phyloP scores from a whole-genome alignment of 352 stramenopile genomes.

The Phytophthora citrophthora region DNA sequence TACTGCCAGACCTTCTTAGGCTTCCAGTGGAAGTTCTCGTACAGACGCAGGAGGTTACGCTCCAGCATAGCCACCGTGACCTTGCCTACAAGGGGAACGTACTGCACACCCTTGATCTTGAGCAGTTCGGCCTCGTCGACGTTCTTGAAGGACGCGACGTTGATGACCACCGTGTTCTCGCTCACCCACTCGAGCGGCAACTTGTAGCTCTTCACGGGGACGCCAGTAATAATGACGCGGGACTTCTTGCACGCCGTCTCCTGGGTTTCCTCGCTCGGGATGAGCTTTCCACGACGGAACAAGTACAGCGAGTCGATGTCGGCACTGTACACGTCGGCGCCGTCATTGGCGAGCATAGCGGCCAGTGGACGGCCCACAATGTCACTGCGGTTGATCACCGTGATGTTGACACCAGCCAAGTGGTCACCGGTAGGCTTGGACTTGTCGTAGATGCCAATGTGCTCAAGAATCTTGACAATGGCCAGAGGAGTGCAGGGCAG shows the following conservation, averaged over 20 bases:
- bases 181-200: conserved; percentile 93
- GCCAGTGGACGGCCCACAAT: conserved; percentile 96
- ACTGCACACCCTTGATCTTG: conserved; percentile 92
- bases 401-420: conserved; percentile 89
- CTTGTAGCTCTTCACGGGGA: conserved; percentile 94
- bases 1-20: conserved; percentile 88
- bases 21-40: conserved; percentile 96
- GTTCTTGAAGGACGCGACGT: conserved; percentile 97
- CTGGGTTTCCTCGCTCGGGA: conserved; percentile 82
- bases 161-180: conserved; percentile 93
- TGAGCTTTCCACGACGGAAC: conserved; percentile 93
- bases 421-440: conserved; percentile 57
- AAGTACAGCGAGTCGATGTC: conserved; percentile 97
- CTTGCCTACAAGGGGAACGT: conserved; percentile 96
- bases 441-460: conserved; percentile 90
- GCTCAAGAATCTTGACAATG: conserved; percentile 95
- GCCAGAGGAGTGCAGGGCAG: conserved; percentile 97
- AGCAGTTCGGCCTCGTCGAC: conserved; percentile 93
- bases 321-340: conserved; percentile 95
- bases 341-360: conserved; percentile 96
- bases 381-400: conserved; percentile 97
- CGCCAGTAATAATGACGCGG: conserved; percentile 95
- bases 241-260: conserved; percentile 90
- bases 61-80: conserved; percentile 97
- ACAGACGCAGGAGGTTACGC: conserved; percentile 95